Evolutionary conservation across 768 basidiomycete species (phyloP), one percentile per base, ranked within the genome.

Genomic region (Trametes cinnabarina): DNA sequence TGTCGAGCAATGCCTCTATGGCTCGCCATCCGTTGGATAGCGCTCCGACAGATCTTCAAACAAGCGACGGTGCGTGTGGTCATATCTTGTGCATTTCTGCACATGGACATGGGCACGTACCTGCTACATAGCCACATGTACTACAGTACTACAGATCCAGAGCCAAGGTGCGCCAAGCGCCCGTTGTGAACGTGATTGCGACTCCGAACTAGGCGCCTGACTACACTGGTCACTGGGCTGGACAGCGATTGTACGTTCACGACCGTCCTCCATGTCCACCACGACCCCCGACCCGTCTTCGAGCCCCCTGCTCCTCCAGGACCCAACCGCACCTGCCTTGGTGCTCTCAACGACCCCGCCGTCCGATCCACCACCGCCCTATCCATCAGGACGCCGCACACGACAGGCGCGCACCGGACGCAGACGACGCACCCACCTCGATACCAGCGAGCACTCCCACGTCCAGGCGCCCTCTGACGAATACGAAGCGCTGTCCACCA

Each of bases 321-420:
- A 59, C 5, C 51, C 51, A 25, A 42, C 51, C 2, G 51, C 63
- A 14, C 56, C 63, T 5, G 47, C 52, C 4, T 19, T 66, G 9
- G 56, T 68, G 4, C 48, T 66, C 11, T 60, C 55, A 11, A 62
- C 57, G 17, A 60, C 53, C 11, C 64, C 64, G n/a, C 65, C 69
- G 5, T 55, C 71, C 10, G 87, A 90, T 63, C 88, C 88, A 3
- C 88, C 88, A 10, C 88, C 88, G 0, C 88, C 88, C 2, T 90
- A 90, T 69, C 87, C 86, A 19, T 75, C 77, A 19, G 66, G 78
- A 57, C 75, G 82, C 20, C 79, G 81, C 35, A 54, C 71, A 7
- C 71, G 78, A 51, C 57, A 72, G 43, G 63, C 67, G 50, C 73
- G 72, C 23, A 46, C 64, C 46, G 60, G 63, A 6, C 72, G 67